A percentile compares a stretch with the other conserved stretches of the same genome.
Evolutionary conservation across 768 basidiomycete species (phyloP).

Genomic region (Tulasnella sp.): DNA sequence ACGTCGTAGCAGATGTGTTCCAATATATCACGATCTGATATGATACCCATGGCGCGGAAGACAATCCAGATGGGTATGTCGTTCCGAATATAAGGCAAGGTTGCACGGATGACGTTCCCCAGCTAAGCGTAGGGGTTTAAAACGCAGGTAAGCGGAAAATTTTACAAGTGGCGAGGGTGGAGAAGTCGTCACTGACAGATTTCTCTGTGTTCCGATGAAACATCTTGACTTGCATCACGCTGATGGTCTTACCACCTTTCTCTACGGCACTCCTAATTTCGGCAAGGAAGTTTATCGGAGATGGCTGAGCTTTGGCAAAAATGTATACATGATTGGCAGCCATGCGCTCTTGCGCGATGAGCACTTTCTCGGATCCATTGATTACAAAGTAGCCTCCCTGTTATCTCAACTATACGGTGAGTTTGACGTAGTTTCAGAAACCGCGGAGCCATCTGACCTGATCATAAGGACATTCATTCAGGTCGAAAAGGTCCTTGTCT

Average conservation of each 20-base stretch:
- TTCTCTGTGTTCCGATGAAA: constrained; percentile 84
- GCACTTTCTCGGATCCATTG: constrained; percentile 98
- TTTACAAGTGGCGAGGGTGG: neutral
- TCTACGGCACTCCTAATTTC: constrained; percentile 97
- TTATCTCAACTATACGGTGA: neutral
- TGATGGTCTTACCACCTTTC: constrained; percentile 95
- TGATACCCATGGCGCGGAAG: constrained; percentile 94
- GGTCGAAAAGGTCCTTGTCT: constrained; percentile 72
- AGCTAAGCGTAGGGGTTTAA: no score
- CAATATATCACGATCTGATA: constrained; percentile 93
- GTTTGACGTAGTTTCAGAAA: no score
- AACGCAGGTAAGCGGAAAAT: constrained; percentile 19
- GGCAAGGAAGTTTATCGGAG: constrained; percentile 88
- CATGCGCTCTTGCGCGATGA: constrained; percentile 99
- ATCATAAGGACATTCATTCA: constrained; percentile 98
- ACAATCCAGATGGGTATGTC: constrained; percentile 99
- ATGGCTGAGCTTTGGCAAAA: constrained; percentile 94
- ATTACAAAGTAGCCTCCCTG: constrained; percentile 98
- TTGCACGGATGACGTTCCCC: constrained; percentile 91
- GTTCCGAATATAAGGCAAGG: constrained; percentile 94
- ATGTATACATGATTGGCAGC: constrained; percentile 99
- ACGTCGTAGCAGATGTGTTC: constrained; percentile 98
- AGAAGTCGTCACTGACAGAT: constrained; percentile 54
- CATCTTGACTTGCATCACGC: constrained; percentile 96
- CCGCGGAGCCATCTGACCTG: constrained; percentile 27